Conservation (phyloP, 2,329 filamentous ascomycete genomes). For the Fusarium armeniacum region DNA sequence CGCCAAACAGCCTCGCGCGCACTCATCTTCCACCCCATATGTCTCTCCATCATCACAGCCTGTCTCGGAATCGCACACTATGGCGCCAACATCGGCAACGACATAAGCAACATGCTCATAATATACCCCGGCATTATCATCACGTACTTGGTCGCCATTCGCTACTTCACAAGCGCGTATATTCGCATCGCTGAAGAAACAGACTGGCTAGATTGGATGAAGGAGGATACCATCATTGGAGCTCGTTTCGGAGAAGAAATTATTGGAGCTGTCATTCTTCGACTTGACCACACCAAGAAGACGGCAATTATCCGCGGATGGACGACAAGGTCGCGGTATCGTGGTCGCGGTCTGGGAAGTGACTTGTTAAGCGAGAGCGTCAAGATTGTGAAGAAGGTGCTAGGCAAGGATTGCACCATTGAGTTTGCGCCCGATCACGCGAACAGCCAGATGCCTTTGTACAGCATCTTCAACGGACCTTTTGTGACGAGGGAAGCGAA, state of each 20-base stretch:
- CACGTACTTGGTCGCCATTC: slow-evolving; percentile 71
- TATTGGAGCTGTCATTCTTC: slow-evolving; percentile 78
- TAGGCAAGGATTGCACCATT: slow-evolving; percentile 72
- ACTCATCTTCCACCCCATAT: slow-evolving; percentile 73
- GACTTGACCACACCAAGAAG: slow-evolving; percentile 63
- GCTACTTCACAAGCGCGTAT: slow-evolving; percentile 73
- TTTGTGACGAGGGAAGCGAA: slow-evolving; percentile 69
- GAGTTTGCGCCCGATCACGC: slow-evolving; percentile 83
- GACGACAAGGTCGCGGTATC: slow-evolving; percentile 80
- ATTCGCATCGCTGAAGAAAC: slow-evolving; percentile 72
- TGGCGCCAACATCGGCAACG: slow-evolving; percentile 58
- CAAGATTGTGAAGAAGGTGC: slow-evolving; percentile 71
- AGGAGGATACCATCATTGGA: slow-evolving; percentile 71
- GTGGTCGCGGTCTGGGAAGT: slow-evolving; percentile 77
- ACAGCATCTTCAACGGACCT: slow-evolving; percentile 69
- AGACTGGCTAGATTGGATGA: slow-evolving; percentile 72
- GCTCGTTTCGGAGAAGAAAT: slow-evolving; percentile 75
- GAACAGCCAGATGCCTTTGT: slow-evolving; percentile 73
- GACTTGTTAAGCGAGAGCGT: slow-evolving; percentile 81
- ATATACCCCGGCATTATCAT: slow-evolving; percentile 73
- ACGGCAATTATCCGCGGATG: slow-evolving; percentile 81
- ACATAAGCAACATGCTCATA: slow-evolving; percentile 67
- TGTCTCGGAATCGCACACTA: slow-evolving; percentile 59
- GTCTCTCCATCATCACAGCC: slow-evolving; percentile 61
- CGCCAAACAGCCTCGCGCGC: slow-evolving; percentile 75